Evolutionary conservation across 768 basidiomycete genomes (phyloP), one percentile per base, ranked within the genome.

Genomic region (Infundibulicybe gibba): DNA sequence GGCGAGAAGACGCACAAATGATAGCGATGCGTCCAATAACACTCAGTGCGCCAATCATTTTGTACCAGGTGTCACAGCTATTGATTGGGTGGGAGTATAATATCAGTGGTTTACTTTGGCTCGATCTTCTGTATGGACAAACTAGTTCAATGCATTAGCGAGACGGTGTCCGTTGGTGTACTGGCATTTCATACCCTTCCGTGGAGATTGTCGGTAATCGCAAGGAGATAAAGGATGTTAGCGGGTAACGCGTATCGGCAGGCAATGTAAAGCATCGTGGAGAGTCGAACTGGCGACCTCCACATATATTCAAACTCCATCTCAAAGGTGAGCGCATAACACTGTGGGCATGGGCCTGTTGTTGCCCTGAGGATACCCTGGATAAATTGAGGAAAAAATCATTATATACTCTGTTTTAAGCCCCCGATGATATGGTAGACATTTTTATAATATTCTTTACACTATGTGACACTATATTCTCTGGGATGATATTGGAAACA

Each of bases 181-280:
- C 53, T n/a, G 25, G 25, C 8, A 25, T n/a, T n/a, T n/a, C 8
- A 25, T 25, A 58, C 61, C 59, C 50, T 56, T 8, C 44, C 45
- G 10, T 45, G 44, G 2, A 65, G 48, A 32, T 54, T 53, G 16
- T 56, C 43, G 0, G 53, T 40, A 0, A 67, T 60, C 14, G 52
- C 59, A 12, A 69, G 51, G 1, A 66, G 52, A 46, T 62, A 68
- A 6, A 68, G 47, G 6, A 67, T 45, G 38, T 69, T 69, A 3
- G 59, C 66, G 3, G 62, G 30, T 19, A 69, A 53, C 2, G 64
- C 67, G 40, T 69, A 69, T 25, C 67, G 63, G 42, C 63, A 69
- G 8, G 61, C 52, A 17, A 61, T 50, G 50, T 66, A 67, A 19
- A 67, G 58, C 15, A 59, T 42, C 1, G 62, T 67, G 5, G 63